Conservation (phyloP, 2,329 filamentous ascomycete genomes). For the Diaporthe citri region DNA sequence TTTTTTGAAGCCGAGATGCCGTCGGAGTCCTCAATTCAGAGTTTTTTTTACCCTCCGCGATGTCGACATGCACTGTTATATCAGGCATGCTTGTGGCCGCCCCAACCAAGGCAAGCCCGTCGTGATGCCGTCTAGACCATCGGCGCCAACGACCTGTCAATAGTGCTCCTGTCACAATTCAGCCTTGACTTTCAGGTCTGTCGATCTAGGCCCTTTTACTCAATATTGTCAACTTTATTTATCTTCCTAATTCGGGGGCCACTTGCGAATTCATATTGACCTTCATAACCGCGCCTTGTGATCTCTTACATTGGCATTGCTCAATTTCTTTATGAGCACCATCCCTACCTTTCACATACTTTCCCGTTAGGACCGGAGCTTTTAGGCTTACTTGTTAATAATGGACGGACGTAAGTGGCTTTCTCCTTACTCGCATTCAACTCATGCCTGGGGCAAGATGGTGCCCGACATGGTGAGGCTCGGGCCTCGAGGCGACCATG, state of each 20-base stretch:
- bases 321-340: slow-evolving; percentile 17
- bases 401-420: slow-evolving; percentile 42
- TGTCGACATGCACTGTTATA: slow-evolving; percentile 37
- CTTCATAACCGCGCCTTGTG: slow-evolving; percentile 30
- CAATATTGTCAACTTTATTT: slow-evolving; percentile 39
- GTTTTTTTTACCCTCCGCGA: slow-evolving; percentile 32
- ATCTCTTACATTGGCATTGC: background rate
- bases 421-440: background rate
- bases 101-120: slow-evolving; percentile 7
- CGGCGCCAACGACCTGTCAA: slow-evolving; percentile 39
- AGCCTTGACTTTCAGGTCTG: slow-evolving; percentile 39
- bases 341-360: slow-evolving; percentile 21
- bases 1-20: slow-evolving; percentile 26
- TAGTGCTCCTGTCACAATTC: slow-evolving; percentile 35
- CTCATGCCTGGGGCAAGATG: background rate
- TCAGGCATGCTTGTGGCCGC: slow-evolving; percentile 26
- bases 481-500: background rate
- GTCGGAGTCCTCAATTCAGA: slow-evolving; percentile 40
- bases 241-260: slow-evolving; percentile 28
- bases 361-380: background rate
- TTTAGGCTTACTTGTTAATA: slow-evolving; percentile 6
- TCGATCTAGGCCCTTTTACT: slow-evolving; percentile 35
- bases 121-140: slow-evolving; percentile 36
- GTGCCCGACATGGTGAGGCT: background rate
- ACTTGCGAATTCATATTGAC: slow-evolving; percentile 8